Conservation (phyloP, 805 yeast genomes). For the Sungouiozyma ichnusensis region DNA sequence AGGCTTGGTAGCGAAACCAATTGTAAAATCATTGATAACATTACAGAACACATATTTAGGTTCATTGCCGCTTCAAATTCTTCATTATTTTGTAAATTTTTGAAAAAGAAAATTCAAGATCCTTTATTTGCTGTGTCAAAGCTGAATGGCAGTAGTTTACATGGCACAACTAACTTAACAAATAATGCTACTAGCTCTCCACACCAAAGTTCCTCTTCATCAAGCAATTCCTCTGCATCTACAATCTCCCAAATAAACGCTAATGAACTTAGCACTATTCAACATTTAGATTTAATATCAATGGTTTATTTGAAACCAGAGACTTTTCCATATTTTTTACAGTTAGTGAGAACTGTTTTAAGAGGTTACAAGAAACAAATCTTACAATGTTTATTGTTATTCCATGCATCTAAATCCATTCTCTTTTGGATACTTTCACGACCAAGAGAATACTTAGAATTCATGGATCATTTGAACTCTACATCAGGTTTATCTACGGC, state of each 20-base stretch:
- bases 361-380: conserved; percentile 33
- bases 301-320: conserved; percentile 33
- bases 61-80: conserved; percentile 45
- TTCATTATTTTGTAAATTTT: conserved; percentile 30
- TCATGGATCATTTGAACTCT: not conserved
- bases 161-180: not conserved
- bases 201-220: not conserved
- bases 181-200: not conserved
- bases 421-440: conserved; percentile 42
- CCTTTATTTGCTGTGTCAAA: conserved; percentile 4
- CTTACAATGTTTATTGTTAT: conserved; percentile 36
- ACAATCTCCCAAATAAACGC: not conserved
- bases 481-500: not conserved
- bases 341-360: conserved; percentile 30
- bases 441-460: conserved; percentile 34
- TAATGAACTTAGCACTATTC: conserved; percentile 7
- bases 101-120: conserved; percentile 7
- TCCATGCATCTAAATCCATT: conserved; percentile 37
- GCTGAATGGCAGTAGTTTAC: not conserved
- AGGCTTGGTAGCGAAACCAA: conserved; percentile 7
- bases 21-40: conserved; percentile 11
- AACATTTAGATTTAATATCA: conserved; percentile 36
- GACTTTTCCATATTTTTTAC: conserved; percentile 31
- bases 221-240: too few relatives aligned
- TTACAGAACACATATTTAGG: conserved; percentile 28